Percentiles rank a stretch among this genome's conserved stretches.
Conservation (phyloP, 2,329 filamentous ascomycete species). For the Cladorrhinum sp. region DNA sequence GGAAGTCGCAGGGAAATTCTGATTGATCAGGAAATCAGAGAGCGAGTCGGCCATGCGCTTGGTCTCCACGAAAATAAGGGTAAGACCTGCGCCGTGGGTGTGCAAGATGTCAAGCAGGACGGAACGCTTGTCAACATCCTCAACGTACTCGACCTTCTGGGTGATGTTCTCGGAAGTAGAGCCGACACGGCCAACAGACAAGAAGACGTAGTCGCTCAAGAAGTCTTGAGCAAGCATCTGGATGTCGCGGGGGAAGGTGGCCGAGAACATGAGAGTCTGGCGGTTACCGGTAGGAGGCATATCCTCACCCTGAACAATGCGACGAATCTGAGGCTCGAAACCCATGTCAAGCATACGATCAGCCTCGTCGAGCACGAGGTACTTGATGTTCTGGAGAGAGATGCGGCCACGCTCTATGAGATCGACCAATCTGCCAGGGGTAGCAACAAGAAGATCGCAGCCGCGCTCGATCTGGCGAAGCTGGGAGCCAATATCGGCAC, state of each 20-base stretch:
- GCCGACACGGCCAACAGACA: slow-evolving; percentile 96
- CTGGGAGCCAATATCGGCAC: slow-evolving; percentile 97
- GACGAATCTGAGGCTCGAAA: slow-evolving; percentile 99
- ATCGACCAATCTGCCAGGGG: slow-evolving; percentile 94
- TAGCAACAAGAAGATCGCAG: slow-evolving; percentile 95
- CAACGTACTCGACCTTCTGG: slow-evolving; percentile 95
- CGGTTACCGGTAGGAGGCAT: slow-evolving; percentile 82
- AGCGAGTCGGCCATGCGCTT: slow-evolving; percentile 99
- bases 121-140: slow-evolving; percentile 96
- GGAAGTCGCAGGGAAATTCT: slow-evolving; percentile 95
- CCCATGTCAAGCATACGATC: slow-evolving; percentile 99
- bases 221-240: slow-evolving; percentile 99
- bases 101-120: slow-evolving; percentile 96
- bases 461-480: slow-evolving; percentile 96
- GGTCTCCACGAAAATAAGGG: slow-evolving; percentile 97
- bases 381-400: slow-evolving; percentile 98
- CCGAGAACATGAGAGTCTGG: slow-evolving; percentile 99
- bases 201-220: slow-evolving; percentile 98
- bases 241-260: slow-evolving; percentile 97
- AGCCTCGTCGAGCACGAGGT: slow-evolving; percentile 96
- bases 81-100: slow-evolving; percentile 84
- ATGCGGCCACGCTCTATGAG: slow-evolving; percentile 98
- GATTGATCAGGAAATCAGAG: slow-evolving; percentile 97
- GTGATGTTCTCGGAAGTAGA: slow-evolving; percentile 99
- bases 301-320: slow-evolving; percentile 96